Percentiles rank a stretch among this genome's conserved stretches.
Evolutionary conservation across 148 eudicot species (phyloP).

Genomic region (Polygonum maritimum): DNA sequence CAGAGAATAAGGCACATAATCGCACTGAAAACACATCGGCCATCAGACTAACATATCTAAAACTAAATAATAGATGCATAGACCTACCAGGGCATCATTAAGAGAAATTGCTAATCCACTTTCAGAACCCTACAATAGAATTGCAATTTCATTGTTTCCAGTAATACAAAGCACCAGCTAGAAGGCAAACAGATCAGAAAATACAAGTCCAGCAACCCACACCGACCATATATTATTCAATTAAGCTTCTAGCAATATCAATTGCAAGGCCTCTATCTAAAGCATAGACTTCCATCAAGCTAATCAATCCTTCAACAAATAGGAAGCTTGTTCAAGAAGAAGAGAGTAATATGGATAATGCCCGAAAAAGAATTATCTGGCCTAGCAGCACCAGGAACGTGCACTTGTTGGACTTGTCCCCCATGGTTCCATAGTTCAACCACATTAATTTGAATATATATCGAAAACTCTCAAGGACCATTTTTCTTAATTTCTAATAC

Average conservation of each 20-base stretch:
- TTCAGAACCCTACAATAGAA: not conserved
- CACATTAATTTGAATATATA: not conserved
- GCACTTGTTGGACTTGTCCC: conserved; percentile 2
- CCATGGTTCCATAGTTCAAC: not conserved
- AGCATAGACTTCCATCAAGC: not conserved
- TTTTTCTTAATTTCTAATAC: not conserved
- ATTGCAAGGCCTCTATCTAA: not conserved
- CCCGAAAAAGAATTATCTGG: not conserved
- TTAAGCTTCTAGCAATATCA: too few relatives aligned
- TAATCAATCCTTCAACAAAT: not conserved
- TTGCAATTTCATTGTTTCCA: not conserved
- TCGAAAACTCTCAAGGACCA: not conserved
- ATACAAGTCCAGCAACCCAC: not conserved
- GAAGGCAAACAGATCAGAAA: not conserved
- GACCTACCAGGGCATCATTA: not conserved
- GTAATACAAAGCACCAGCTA: not conserved
- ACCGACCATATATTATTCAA: too few relatives aligned
- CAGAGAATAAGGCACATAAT: not conserved
- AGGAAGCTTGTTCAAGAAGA: not conserved
- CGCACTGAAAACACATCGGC: not conserved
- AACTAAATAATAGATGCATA: not conserved
- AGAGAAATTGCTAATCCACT: not conserved
- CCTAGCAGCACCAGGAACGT: not conserved
- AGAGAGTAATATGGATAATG: not conserved
- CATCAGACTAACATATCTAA: not conserved